These are phyloP conservation scores for Amphirosellinia nigrospora DNA, from an alignment of 495 filamentous ascomycete species.

Conservation along the genomic window DNA sequence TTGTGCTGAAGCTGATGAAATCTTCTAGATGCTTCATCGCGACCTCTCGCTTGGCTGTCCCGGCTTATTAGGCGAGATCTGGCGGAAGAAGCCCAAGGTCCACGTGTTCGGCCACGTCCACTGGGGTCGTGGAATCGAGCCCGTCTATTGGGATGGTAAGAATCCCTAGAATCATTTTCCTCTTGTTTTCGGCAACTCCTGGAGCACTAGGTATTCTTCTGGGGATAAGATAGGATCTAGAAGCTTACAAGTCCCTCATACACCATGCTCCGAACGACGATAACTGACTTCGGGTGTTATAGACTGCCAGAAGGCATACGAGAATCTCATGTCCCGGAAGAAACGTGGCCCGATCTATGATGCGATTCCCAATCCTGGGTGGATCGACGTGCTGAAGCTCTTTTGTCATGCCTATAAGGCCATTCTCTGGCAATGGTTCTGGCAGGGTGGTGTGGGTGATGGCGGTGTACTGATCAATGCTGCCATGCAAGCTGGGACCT, in stretches of 20 bases:
- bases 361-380: slow-evolving; percentile 52
- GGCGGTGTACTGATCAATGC: slow-evolving; percentile 78
- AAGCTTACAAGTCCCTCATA: too few relatives aligned
- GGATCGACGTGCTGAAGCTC: slow-evolving; percentile 67
- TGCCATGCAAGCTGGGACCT: slow-evolving; percentile 71
- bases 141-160: slow-evolving; percentile 81
- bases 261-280: too few relatives aligned
- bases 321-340: slow-evolving; percentile 62
- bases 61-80: slow-evolving; percentile 74
- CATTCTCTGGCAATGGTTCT: slow-evolving; percentile 76
- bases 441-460: slow-evolving; percentile 63
- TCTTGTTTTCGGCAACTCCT: too few relatives aligned
- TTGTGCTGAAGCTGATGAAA: neutral
- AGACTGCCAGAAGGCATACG: slow-evolving; percentile 74
- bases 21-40: slow-evolving; percentile 52
- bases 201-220: too few relatives aligned
- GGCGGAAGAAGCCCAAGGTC: slow-evolving; percentile 76
- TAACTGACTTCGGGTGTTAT: too few relatives aligned
- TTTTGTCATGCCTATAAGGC: slow-evolving; percentile 66
- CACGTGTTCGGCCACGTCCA: slow-evolving; percentile 95
- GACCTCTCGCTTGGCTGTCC: slow-evolving; percentile 81
- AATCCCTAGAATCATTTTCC: too few relatives aligned
- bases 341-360: slow-evolving; percentile 59
- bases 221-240: too few relatives aligned
- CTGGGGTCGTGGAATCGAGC: slow-evolving; percentile 66